Evolutionary conservation across 192 early-diverging fungal genomes (phyloP), one percentile per base, ranked within the genome.

Genomic region (Jimgerdemannia lactiflua): DNA sequence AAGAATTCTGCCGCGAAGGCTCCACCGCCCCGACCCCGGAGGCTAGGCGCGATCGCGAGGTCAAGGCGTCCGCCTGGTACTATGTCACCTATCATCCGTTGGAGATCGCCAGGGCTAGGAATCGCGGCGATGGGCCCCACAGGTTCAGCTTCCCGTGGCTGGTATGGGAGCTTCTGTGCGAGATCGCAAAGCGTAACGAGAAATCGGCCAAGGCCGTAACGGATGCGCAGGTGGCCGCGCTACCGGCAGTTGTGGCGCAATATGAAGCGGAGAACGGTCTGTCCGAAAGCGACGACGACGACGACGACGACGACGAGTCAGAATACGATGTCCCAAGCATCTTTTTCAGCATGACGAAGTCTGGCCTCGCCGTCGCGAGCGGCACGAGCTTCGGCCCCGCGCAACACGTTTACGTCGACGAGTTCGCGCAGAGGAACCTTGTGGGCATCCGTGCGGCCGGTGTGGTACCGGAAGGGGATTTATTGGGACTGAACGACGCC

Each of bases 1-100:
- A 80, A 49, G 79, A 83, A 43, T 84, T 89, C 73, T 18, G 71
- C 29, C 4, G 42, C 3, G 73, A 77, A 59, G 49, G 49, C 49
- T 6, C 8, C 49, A 10, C 49, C 49, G 49, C 14, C 14, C 49
- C 49, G 49, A 14, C 49, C 6, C 49, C 14, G 2, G 78, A 73
- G 11, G 42, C 54, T 49, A 49, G 69, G 3, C 66, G 49, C 14
- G 43, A 65, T 14, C 70, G 86, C 40, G 82, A 87, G 43, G 80
- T 73, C 11, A 90, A 89, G 69, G 90, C 88, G 0, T 85, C 79
- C 4, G 90, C 92, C 0, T 94, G 92, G 92, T 93, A 94, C 69
- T 86, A 90, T 44, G 92, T 87, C 11, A 89, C 89, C 3, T 94
- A 94, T 76, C 84, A 88, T 70, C 71, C 80, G 2, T 40, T 40